Conservation (phyloP, 1,284 basidiomycete genomes). For the Puccinia novopanici region DNA sequence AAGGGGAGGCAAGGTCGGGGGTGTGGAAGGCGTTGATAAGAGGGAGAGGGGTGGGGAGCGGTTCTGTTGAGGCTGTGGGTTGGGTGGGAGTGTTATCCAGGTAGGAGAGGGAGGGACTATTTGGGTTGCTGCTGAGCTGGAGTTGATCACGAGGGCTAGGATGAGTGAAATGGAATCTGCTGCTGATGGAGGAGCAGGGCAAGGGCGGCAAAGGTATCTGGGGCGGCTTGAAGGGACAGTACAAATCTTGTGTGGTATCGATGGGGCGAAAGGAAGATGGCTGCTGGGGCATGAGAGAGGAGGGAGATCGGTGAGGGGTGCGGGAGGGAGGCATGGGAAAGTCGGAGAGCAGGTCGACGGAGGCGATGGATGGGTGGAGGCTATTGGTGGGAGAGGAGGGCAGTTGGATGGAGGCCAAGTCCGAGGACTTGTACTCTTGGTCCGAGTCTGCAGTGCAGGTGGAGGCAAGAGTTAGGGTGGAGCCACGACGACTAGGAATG, state of each 20-base stretch:
- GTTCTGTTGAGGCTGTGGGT: background rate
- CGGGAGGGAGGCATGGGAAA: constrained; percentile 18
- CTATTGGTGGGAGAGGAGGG: background rate
- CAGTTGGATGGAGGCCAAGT: constrained; percentile 16
- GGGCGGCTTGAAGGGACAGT: constrained; percentile 16
- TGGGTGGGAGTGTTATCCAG: background rate
- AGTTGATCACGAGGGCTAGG: background rate
- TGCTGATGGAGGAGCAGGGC: background rate
- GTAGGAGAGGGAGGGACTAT: background rate
- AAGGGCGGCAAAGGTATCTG: constrained; percentile 38
- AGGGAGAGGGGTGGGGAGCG: background rate
- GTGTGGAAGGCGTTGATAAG: background rate
- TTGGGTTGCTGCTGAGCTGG: background rate
- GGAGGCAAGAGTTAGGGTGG: constrained; percentile 2
- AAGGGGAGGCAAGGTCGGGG: background rate
- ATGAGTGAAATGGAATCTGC: background rate
- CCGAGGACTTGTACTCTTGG: background rate
- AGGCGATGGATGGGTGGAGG: background rate
- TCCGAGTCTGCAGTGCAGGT: background rate
- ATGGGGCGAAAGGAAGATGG: background rate
- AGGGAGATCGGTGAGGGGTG: background rate
- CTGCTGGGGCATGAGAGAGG: background rate
- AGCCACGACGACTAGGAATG: background rate
- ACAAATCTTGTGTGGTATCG: background rate
- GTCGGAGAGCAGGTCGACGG: constrained; percentile 9